These are phyloP conservation scores for Tolypocladium cylindrosporum DNA, from an alignment of 2,329 filamentous ascomycete genomes.

Conservation along the genomic window DNA sequence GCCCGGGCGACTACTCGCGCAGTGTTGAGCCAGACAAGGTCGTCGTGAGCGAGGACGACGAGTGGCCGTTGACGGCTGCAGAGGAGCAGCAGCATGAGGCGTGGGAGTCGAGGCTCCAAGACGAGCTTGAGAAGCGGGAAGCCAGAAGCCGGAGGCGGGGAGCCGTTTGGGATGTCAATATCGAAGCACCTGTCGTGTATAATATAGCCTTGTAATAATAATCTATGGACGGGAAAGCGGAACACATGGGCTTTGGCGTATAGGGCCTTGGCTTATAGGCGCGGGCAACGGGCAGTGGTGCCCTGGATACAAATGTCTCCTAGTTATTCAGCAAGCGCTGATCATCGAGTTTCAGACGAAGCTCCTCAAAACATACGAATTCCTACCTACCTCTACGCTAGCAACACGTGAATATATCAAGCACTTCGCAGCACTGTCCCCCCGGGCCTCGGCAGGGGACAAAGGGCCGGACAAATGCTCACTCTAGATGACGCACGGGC, in stretches of 20 bases:
- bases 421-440: too few species aligned
- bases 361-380: neutral
- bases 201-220: neutral
- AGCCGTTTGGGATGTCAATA: neutral
- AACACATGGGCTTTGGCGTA: neutral
- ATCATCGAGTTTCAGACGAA: neutral
- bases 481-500: neutral
- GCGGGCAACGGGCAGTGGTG: neutral
- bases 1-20: conserved; percentile 39
- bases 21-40: conserved; percentile 10
- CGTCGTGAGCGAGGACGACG: conserved; percentile 12
- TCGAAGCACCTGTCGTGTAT: neutral
- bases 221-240: neutral
- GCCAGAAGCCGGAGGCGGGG: neutral
- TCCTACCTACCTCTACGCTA: neutral
- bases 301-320: neutral
- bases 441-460: neutral
- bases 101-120: conserved; percentile 12
- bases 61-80: conserved; percentile 2
- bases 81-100: conserved; percentile 8
- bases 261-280: neutral
- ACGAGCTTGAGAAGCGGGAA: conserved; percentile 7
- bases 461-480: neutral
- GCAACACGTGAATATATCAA: neutral
- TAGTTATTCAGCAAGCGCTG: neutral